phyloP scores from a whole-genome alignment of 139 green algal genomes.

The Gonium pectorale region DNA sequence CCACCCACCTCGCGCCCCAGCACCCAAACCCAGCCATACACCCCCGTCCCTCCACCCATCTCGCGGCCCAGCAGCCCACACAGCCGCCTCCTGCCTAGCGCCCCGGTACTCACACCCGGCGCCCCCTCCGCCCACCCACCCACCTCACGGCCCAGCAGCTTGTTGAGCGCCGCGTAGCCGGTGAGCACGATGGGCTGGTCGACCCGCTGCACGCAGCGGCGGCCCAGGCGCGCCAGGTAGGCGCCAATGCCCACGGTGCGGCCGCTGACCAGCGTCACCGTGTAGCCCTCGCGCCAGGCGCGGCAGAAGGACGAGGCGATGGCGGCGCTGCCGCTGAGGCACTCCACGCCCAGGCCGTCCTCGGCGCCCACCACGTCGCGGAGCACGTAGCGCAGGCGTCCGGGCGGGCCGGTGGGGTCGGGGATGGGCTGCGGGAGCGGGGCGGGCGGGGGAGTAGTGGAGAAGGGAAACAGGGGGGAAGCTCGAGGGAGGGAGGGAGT shows the following conservation, averaged over 20 bases:
- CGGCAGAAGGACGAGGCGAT: slow-evolving; percentile 86
- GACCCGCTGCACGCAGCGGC: slow-evolving; percentile 86
- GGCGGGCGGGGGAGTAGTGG: neutral
- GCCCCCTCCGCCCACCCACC: neutral
- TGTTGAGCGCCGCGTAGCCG: slow-evolving; percentile 97
- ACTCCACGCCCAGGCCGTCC: slow-evolving; percentile 98
- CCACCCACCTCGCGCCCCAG: slow-evolving; percentile 80
- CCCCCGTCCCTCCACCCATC: slow-evolving; percentile 9
- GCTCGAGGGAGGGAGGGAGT: too few species aligned
- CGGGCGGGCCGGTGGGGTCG: neutral
- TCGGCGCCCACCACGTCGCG: slow-evolving; percentile 94
- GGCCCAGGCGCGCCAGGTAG: slow-evolving; percentile 96
- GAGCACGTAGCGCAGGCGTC: slow-evolving; percentile 65
- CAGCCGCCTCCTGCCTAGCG: too few species aligned
- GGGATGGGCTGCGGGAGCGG: neutral
- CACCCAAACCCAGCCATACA: too few species aligned
- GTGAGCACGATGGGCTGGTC: slow-evolving; percentile 99
- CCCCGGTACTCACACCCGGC: too few species aligned
- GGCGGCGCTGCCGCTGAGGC: slow-evolving; percentile 93
- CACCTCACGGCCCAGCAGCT: slow-evolving; percentile 91
- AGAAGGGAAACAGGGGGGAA: too few species aligned
- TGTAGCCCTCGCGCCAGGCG: slow-evolving; percentile 89
- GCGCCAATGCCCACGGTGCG: slow-evolving; percentile 98
- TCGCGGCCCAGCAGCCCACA: slow-evolving; percentile 92
- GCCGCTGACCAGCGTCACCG: slow-evolving; percentile 92